Percentiles rank a stretch among this genome's conserved stretches.
These are phyloP conservation scores for Cunninghamia lanceolata DNA, from an alignment of 75 land plant genomes.

Conservation along the genomic window DNA sequence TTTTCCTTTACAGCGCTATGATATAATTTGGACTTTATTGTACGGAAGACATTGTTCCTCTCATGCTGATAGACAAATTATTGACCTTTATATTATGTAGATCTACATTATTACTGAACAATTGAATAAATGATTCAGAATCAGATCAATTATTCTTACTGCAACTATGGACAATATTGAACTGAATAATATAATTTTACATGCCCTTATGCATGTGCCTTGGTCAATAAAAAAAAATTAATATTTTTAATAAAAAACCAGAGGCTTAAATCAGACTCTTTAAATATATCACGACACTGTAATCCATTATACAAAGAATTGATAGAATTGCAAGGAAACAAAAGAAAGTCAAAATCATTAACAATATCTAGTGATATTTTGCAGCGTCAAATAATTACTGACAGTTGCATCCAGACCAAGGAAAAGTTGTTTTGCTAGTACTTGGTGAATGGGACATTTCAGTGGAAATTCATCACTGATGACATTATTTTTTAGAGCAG, in stretches of 20 bases:
- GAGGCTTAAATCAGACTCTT: neutral
- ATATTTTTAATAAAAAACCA: neutral
- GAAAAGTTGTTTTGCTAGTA: neutral
- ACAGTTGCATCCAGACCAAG: neutral
- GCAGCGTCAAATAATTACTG: neutral
- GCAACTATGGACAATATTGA: neutral
- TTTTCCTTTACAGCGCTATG: neutral
- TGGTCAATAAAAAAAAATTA: neutral
- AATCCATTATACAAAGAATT: neutral
- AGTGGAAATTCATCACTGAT: neutral
- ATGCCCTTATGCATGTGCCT: neutral
- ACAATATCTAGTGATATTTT: neutral
- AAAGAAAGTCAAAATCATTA: neutral
- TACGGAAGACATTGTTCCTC: neutral
- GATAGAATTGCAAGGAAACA: neutral
- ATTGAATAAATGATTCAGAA: neutral
- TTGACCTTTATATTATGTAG: neutral
- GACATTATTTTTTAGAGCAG: neutral
- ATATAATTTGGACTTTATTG: neutral
- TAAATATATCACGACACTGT: neutral
- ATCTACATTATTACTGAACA: neutral
- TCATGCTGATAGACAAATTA: neutral
- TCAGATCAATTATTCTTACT: neutral
- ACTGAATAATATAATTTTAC: constrained; percentile 7
- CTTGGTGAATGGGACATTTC: neutral